These are phyloP conservation scores for Casuarina glauca DNA, from an alignment of 306 rosid genomes.

Conservation along the genomic window DNA sequence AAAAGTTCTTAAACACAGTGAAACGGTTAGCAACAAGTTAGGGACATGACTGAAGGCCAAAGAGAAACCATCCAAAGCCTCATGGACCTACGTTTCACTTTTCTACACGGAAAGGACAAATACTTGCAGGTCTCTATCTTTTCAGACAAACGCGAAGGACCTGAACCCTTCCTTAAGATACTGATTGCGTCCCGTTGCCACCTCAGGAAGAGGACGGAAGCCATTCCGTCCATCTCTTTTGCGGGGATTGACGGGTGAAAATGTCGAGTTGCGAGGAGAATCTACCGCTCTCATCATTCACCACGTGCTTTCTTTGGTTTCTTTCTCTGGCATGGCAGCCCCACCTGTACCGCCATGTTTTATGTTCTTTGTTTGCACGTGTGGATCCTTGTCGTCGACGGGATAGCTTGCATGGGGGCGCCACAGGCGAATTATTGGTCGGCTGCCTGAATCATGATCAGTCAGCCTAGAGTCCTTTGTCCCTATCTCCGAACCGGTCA, in stretches of 20 bases:
- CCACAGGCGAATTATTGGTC: conserved; percentile 45
- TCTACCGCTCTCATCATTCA: conserved; percentile 44
- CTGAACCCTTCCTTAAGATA: conserved; percentile 12
- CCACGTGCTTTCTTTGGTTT: conserved; percentile 29
- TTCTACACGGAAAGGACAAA: conserved; percentile 31
- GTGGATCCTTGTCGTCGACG: conserved; percentile 26
- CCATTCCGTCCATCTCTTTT: neutral
- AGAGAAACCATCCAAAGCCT: conserved; percentile 12
- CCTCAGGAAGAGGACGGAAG: neutral
- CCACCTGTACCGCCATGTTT: conserved; percentile 37
- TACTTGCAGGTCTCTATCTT: conserved; percentile 43
- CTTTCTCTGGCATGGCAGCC: conserved; percentile 28
- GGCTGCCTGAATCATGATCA: conserved; percentile 3
- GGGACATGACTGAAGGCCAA: conserved; percentile 8
- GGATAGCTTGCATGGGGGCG: conserved; percentile 34
- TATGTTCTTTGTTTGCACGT: conserved; percentile 46
- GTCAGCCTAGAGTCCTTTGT: neutral
- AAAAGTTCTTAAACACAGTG: too few species aligned
- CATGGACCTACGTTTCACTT: conserved; percentile 4
- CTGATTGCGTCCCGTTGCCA: neutral
- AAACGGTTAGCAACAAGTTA: conserved; percentile 21
- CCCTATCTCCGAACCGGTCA: neutral
- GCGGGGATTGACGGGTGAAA: conserved; percentile 37
- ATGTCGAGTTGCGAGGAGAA: conserved; percentile 31
- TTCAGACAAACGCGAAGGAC: conserved; percentile 37